Percentiles rank a stretch among this genome's conserved stretches.
Conservation (phyloP, 768 basidiomycete species). For the Pleurotus platypus region DNA sequence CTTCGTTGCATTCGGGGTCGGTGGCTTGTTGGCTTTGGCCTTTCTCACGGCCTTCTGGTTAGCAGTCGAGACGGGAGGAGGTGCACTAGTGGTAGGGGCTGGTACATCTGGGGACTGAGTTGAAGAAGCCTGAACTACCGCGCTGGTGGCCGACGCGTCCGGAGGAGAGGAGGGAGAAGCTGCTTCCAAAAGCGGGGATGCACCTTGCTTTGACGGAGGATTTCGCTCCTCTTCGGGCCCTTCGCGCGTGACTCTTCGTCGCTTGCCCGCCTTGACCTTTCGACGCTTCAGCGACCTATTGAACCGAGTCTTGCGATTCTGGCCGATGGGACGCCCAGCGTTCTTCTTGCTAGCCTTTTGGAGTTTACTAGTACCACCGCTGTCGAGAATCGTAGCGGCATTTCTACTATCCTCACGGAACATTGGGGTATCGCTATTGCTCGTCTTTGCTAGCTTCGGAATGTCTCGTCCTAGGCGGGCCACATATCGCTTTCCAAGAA, state of each 20-base stretch:
- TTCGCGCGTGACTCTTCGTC: neutral
- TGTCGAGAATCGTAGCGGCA: too few species aligned
- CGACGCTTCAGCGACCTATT: neutral
- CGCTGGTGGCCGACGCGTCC: neutral
- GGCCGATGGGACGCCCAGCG: neutral
- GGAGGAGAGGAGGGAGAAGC: neutral
- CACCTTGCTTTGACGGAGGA: neutral
- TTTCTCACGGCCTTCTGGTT: too few species aligned
- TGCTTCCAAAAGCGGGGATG: neutral
- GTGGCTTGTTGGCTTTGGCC: too few species aligned
- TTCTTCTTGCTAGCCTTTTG: neutral
- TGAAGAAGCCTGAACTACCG: too few species aligned
- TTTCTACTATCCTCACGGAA: neutral
- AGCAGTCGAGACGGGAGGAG: too few species aligned
- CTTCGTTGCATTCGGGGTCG: too few species aligned
- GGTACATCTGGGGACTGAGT: too few species aligned
- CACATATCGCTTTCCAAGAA: conserved; percentile 1
- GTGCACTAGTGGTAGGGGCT: too few species aligned
- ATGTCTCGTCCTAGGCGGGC: neutral
- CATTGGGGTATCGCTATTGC: neutral
- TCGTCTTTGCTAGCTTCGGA: neutral
- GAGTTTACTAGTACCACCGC: neutral
- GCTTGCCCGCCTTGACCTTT: neutral
- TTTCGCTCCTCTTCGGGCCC: neutral
- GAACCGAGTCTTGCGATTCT: neutral